These are phyloP conservation scores for Globisporangium megalacanthum DNA, from an alignment of 352 stramenopile genomes.

Conservation along the genomic window DNA sequence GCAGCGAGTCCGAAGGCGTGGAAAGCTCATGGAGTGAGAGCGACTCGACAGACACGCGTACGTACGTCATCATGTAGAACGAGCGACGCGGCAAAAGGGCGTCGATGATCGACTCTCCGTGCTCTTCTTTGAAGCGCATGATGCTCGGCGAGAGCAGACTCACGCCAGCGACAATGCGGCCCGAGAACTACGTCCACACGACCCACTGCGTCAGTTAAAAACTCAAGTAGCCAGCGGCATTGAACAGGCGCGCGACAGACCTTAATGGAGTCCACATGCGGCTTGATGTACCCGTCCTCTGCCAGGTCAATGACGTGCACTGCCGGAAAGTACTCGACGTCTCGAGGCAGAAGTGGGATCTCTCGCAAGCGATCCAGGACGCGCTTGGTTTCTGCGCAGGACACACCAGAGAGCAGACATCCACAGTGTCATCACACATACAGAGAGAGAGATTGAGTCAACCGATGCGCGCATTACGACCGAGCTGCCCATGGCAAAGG, in stretches of 20 bases:
- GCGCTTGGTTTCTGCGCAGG: slow-evolving; percentile 38
- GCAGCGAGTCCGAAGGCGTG: background rate
- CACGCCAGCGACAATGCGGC: slow-evolving; percentile 67
- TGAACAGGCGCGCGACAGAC: slow-evolving; percentile 12
- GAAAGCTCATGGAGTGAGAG: background rate
- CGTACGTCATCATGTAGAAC: slow-evolving; percentile 87
- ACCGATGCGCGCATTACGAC: background rate
- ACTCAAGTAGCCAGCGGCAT: too few species aligned
- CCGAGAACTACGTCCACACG: slow-evolving; percentile 49
- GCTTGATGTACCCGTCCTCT: slow-evolving; percentile 79
- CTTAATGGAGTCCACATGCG: slow-evolving; percentile 85
- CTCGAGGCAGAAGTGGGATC: slow-evolving; percentile 47
- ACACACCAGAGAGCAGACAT: background rate
- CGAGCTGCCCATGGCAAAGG: background rate
- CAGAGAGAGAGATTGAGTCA: background rate
- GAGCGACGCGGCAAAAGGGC: slow-evolving; percentile 62
- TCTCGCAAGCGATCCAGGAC: slow-evolving; percentile 70
- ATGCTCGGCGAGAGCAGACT: slow-evolving; percentile 75
- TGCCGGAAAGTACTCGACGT: slow-evolving; percentile 62
- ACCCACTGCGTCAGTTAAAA: background rate
- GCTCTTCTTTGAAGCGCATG: slow-evolving; percentile 83
- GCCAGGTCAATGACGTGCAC: slow-evolving; percentile 82
- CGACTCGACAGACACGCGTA: background rate
- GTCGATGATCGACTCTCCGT: slow-evolving; percentile 64
- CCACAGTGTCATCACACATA: too few species aligned